A percentile compares a stretch with the other conserved stretches of the same genome.
Conservation (phyloP, 2,329 filamentous ascomycete species). For the Plenodomus tracheiphilus region DNA sequence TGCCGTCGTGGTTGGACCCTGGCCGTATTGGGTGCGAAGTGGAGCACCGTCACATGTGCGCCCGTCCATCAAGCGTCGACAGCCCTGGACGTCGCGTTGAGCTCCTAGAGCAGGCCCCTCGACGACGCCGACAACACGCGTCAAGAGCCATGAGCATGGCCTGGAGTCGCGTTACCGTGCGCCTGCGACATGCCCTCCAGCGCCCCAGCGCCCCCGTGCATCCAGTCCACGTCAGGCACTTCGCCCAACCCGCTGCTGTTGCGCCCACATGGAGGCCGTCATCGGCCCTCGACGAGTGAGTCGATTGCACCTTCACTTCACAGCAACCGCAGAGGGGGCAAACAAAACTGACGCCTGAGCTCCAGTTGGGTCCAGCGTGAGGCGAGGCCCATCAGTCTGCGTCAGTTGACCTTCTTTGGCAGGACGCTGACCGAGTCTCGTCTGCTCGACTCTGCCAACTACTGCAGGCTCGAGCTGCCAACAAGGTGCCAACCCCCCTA, state of each 20-base stretch:
- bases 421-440: constrained; percentile 88
- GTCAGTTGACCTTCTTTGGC: constrained; percentile 96
- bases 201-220: no score
- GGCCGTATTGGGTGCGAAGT: no score
- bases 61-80: constrained; percentile 4
- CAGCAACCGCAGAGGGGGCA: not conserved
- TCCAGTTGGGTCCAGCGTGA: constrained; percentile 88
- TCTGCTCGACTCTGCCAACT: constrained; percentile 92
- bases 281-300: constrained; percentile 63
- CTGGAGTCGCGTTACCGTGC: constrained; percentile 1
- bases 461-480: constrained; percentile 92
- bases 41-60: no score
- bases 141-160: constrained; percentile 21
- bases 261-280: constrained; percentile 63
- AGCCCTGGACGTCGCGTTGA: no score
- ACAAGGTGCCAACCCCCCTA: constrained; percentile 60
- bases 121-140: constrained; percentile 7
- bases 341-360: constrained; percentile 1
- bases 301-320: constrained; percentile 1
- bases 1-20: not conserved
- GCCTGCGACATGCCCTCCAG: no score
- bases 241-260: constrained; percentile 32
- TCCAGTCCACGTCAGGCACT: constrained; percentile 5
- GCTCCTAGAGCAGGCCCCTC: not conserved
- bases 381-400: constrained; percentile 91